Conservation (phyloP, 208 protist species). For the Leishmania martiniquensis region DNA sequence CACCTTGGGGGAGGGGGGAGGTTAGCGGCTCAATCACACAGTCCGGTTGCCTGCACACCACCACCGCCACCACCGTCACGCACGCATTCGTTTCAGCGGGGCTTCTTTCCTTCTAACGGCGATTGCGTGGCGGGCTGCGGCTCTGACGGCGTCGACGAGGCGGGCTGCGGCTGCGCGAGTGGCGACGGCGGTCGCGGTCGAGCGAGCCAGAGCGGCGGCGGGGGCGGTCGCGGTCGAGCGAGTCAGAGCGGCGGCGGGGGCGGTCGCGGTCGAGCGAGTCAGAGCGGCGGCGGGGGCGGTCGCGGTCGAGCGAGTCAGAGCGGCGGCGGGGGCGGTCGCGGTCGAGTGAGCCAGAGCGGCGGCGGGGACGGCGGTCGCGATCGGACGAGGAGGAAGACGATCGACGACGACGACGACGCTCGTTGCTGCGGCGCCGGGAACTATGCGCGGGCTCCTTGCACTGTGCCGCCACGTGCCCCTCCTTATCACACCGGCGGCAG, state of each 20-base stretch:
- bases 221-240: constrained; percentile 20
- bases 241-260: constrained; percentile 31
- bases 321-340: constrained; percentile 33
- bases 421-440: constrained; percentile 17
- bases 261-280: background rate
- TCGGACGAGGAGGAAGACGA: constrained; percentile 11
- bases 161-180: constrained; percentile 42
- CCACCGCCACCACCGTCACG: background rate
- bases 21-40: background rate
- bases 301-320: constrained; percentile 18
- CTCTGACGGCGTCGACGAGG: constrained; percentile 35
- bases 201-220: constrained; percentile 29
- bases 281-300: constrained; percentile 30
- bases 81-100: background rate
- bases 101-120: background rate
- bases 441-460: constrained; percentile 33
- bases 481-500: constrained; percentile 70
- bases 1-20: background rate
- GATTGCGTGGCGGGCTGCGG: constrained; percentile 26
- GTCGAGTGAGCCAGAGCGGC: constrained; percentile 24
- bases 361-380: constrained; percentile 36
- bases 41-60: background rate
- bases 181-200: constrained; percentile 33
- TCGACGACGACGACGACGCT: constrained; percentile 45
- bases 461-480: constrained; percentile 64